Percentiles rank a stretch among this genome's conserved stretches.
Evolutionary conservation across 495 filamentous ascomycete genomes (phyloP).

Genomic region (Clavariopsis aquatica): DNA sequence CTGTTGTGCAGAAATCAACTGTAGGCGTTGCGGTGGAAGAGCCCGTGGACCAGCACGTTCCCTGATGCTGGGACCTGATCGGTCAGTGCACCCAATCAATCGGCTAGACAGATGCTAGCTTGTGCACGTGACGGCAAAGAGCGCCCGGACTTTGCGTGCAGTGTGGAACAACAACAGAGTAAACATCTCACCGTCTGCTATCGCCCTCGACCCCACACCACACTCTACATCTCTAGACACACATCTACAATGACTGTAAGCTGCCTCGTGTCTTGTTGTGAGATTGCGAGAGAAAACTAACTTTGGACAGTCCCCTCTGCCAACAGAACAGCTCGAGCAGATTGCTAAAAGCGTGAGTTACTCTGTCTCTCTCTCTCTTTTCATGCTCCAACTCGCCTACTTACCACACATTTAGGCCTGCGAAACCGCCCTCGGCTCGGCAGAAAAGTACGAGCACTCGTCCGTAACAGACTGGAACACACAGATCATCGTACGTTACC

Average conservation of each 20-base stretch:
- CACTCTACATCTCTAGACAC: slow-evolving; percentile 1
- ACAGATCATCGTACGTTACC: slow-evolving; percentile 75
- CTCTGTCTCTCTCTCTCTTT: slow-evolving; percentile 26
- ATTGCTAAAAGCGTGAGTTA: slow-evolving; percentile 78
- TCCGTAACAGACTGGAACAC: slow-evolving; percentile 84
- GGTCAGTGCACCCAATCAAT: neutral
- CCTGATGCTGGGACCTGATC: slow-evolving; percentile 12
- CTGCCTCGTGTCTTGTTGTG: neutral
- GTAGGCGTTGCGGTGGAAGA: neutral
- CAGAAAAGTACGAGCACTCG: slow-evolving; percentile 77
- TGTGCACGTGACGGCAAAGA: neutral
- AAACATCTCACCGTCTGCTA: neutral
- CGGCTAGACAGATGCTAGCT: neutral
- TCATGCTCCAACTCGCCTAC: neutral
- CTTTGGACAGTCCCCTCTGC: slow-evolving; percentile 44
- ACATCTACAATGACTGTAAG: slow-evolving; percentile 10
- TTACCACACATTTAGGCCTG: slow-evolving; percentile 65
- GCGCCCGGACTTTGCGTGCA: neutral
- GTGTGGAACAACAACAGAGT: neutral
- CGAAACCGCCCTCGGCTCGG: slow-evolving; percentile 68
- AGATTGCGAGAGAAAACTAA: neutral
- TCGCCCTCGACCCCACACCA: neutral
- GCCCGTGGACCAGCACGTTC: slow-evolving; percentile 11
- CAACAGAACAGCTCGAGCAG: slow-evolving; percentile 72
- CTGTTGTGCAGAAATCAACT: neutral